These are phyloP conservation scores for Ochetophila trinervis DNA, from an alignment of 306 rosid genomes.

Conservation along the genomic window DNA sequence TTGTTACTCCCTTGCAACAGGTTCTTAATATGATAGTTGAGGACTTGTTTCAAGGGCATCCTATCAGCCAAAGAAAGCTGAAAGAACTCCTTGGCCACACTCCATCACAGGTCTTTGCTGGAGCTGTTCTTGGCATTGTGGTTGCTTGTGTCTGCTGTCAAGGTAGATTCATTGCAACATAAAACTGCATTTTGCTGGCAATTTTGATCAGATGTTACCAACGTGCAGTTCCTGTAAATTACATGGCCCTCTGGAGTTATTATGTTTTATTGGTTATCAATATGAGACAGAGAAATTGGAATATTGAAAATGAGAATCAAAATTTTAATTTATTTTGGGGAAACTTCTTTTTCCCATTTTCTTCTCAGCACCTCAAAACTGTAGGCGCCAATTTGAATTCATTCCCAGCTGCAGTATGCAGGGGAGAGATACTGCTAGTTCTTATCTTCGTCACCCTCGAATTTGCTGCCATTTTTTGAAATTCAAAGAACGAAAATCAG, in stretches of 20 bases:
- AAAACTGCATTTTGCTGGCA: slow-evolving; percentile 9
- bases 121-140: slow-evolving; percentile 73
- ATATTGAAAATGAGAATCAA: neutral
- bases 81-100: slow-evolving; percentile 93
- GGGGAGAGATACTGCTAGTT: too few species aligned
- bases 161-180: slow-evolving; percentile 40
- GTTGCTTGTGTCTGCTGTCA: slow-evolving; percentile 74
- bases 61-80: slow-evolving; percentile 80
- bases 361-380: neutral
- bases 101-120: slow-evolving; percentile 82
- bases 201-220: slow-evolving; percentile 18
- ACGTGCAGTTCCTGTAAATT: neutral
- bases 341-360: neutral
- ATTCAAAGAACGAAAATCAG: too few species aligned
- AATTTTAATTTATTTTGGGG: neutral
- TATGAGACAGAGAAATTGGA: neutral
- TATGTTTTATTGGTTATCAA: neutral
- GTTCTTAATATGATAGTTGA: slow-evolving; percentile 87
- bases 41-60: slow-evolving; percentile 86
- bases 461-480: too few species aligned
- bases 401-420: neutral
- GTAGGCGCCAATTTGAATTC: neutral
- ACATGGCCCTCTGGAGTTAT: neutral
- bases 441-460: too few species aligned
- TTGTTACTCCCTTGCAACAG: slow-evolving; percentile 34